phyloP scores from a whole-genome alignment of 805 yeast species.

The Clavispora vitiphila region DNA sequence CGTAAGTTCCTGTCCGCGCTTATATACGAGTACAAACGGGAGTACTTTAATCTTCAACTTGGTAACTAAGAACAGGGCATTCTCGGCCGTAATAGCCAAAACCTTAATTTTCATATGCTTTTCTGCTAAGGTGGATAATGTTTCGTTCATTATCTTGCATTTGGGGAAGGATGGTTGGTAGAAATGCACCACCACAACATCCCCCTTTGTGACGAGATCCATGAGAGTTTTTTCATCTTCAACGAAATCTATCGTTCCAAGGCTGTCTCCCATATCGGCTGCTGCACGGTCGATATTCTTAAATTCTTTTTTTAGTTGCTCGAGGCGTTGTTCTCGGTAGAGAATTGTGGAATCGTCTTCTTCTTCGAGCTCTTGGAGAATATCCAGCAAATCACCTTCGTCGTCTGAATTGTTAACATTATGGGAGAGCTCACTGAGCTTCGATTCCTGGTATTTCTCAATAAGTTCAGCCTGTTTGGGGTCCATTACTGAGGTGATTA shows the following conservation, averaged over 20 bases:
- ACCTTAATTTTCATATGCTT: constrained; percentile 55
- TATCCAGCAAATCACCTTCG: constrained; percentile 42
- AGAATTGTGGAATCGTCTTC: constrained; percentile 38
- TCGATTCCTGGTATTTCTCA: constrained; percentile 43
- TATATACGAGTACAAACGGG: constrained; percentile 65
- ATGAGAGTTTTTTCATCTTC: constrained; percentile 54
- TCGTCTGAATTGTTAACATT: constrained; percentile 21
- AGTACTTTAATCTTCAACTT: constrained; percentile 60
- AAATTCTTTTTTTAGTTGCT: constrained; percentile 47
- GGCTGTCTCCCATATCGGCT: constrained; percentile 30
- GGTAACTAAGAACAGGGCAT: constrained; percentile 68
- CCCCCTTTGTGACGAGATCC: constrained; percentile 41
- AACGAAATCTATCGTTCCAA: constrained; percentile 24
- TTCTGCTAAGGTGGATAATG: constrained; percentile 42
- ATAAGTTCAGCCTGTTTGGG: constrained; percentile 10
- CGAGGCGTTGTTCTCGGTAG: constrained; percentile 61
- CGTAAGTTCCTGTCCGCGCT: constrained; percentile 52
- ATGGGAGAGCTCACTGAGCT: constrained; percentile 17
- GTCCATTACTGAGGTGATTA: not conserved
- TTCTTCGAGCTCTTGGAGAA: constrained; percentile 38
- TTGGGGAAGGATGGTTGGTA: constrained; percentile 55
- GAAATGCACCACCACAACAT: constrained; percentile 49
- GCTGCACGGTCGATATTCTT: constrained; percentile 24
- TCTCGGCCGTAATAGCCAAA: constrained; percentile 51
- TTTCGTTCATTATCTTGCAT: constrained; percentile 55